Base-by-base conservation (phyloP, 345 rosid genomes). In the Ailanthus altissimus region DNA sequence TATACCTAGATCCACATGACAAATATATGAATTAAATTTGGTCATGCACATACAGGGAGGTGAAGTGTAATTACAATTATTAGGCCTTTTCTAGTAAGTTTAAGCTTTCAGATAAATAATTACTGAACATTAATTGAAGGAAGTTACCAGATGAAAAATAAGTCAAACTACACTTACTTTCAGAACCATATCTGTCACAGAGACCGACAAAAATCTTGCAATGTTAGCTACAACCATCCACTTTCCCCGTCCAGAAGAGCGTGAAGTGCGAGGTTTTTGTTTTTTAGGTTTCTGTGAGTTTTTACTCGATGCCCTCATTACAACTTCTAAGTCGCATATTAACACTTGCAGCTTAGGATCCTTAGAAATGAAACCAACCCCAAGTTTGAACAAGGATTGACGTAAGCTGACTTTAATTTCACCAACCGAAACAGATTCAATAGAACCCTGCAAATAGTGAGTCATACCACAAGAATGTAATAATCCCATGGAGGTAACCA, bases 371-470 rank as follows among this genome's bases (percentile, higher is more conserved):
- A 92, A 89, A 77, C 97, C 97, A 81, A 85, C 94, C 56, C 99
- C 98, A 80, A 93, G 93, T 85, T 88, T 92, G 83, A 91, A 93
- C 91, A 96, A 83, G 28, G 98, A 91, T 87, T 93, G 98, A 20
- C 98, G 94, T 79, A 96, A 75, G 82, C 99, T 90, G 64, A 93
- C 84, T 84, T 90, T 93, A 77, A 96, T 89, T 86, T 96, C 99
- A 72, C 97, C 93, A 77, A 91, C 91, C 56, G 92, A 91, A 67
- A 96, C 84, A 54, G 98, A 96, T 80, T 96, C 99, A 84, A 96
- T 73, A 53, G 97, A 84, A 83, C 99, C 99, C 99, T 96, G 92
- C 78, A 86, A 78, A 78, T 79, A 74, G 61, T 74, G 82, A 77
- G 63, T 74, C 75, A 70, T 36, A 40, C 53, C 36, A 72, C 57